Percentiles rank a stretch among this genome's conserved stretches.
Evolutionary conservation across 2,329 filamentous ascomycete genomes (phyloP).

Genomic region (Colletotrichum godetiae): DNA sequence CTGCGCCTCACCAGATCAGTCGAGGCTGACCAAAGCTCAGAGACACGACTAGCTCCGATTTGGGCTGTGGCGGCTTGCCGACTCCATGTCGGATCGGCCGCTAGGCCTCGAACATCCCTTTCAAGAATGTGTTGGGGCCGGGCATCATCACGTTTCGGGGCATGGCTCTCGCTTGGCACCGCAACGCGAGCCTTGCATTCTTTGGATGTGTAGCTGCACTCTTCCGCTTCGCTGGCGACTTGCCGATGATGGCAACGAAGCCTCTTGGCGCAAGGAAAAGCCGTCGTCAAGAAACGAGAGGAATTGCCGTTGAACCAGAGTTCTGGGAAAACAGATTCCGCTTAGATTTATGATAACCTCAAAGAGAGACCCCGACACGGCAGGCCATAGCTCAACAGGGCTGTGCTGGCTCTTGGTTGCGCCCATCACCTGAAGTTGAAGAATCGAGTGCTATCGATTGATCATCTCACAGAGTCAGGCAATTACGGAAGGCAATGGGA

Average conservation of each 20-base stretch:
- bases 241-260: not conserved
- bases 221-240: not conserved
- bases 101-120: not conserved
- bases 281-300: not conserved
- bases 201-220: not conserved
- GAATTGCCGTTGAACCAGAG: slow-evolving; percentile 26
- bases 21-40: not conserved
- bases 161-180: not conserved
- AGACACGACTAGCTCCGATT: slow-evolving; percentile 2
- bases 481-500: not conserved
- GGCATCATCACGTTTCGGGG: not conserved
- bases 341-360: not conserved
- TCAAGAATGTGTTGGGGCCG: slow-evolving; percentile 19
- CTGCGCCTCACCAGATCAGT: not conserved
- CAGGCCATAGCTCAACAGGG: not conserved
- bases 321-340: not conserved
- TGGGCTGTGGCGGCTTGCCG: not conserved
- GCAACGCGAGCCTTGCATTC: no score
- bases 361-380: not conserved
- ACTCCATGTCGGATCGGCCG: not conserved
- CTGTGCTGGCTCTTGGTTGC: not conserved
- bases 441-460: not conserved
- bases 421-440: not conserved
- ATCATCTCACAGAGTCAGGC: not conserved
- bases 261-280: not conserved